Percentiles rank a stretch among this genome's conserved stretches.
Evolutionary conservation across 495 filamentous ascomycete species (phyloP).

Genomic region (Echria macrotheca): DNA sequence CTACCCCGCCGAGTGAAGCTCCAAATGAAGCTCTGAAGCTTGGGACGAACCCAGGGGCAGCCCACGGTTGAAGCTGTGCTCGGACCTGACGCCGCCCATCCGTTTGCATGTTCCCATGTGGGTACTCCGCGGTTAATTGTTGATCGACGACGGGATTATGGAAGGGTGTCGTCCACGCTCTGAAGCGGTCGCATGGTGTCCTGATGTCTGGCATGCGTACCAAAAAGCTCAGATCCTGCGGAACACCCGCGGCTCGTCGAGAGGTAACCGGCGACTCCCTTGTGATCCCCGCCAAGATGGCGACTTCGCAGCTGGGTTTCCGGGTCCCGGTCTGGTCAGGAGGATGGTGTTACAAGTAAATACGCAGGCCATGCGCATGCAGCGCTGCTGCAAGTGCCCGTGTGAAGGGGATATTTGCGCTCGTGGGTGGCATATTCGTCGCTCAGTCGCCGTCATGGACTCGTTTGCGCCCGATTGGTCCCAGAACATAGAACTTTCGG

Average conservation of each 20-base stretch:
- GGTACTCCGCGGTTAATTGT: constrained; percentile 26
- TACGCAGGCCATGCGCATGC: no score
- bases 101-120: constrained; percentile 3
- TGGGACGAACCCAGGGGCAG: constrained; percentile 16
- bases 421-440: no score
- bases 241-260: no score
- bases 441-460: not conserved
- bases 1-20: constrained; percentile 19
- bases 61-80: constrained; percentile 5
- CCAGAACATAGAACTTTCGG: constrained; percentile 6
- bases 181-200: constrained; percentile 22
- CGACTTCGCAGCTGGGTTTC: not conserved
- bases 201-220: constrained; percentile 24
- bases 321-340: no score
- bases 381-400: no score
- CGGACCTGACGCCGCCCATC: not conserved
- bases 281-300: not conserved
- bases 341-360: no score
- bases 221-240: constrained; percentile 28
- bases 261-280: no score
- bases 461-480: not conserved
- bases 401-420: no score
- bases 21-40: constrained; percentile 14
- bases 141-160: constrained; percentile 27
- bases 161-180: constrained; percentile 14